A percentile compares a stretch with the other conserved stretches of the same genome.
Evolutionary conservation across 192 early-diverging fungal genomes (phyloP).

Genomic region (Piromyces finnis): DNA sequence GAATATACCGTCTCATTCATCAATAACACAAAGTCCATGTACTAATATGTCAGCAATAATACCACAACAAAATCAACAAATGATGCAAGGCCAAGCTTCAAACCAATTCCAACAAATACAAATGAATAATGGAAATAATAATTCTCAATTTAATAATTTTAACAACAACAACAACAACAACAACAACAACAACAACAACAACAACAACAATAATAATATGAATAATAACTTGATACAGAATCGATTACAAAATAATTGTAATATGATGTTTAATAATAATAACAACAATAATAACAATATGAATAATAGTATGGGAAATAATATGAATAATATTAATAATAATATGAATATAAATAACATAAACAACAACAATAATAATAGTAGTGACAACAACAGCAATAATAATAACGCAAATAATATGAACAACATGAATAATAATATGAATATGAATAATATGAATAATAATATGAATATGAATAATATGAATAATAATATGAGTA

Average conservation of each 20-base stretch:
- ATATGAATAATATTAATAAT: not conserved
- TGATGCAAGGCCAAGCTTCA: not conserved
- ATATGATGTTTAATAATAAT: not conserved
- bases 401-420: not conserved
- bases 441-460: not conserved
- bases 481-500: not conserved
- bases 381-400: not conserved
- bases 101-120: not conserved
- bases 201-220: not conserved
- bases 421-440: not conserved
- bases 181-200: not conserved
- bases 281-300: not conserved
- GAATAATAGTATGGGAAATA: not conserved
- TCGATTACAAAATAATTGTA: not conserved
- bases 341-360: not conserved
- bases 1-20: not conserved
- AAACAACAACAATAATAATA: not conserved
- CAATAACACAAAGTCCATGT: not conserved
- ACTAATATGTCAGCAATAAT: not conserved
- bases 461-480: not conserved
- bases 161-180: too few relatives aligned
- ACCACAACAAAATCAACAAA: not conserved
- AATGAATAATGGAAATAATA: not conserved
- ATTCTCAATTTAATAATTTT: not conserved
- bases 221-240: not conserved